A percentile compares a stretch with the other conserved stretches of the same genome.
Conservation (phyloP, 805 yeast genomes). For the Pichia heedii region DNA sequence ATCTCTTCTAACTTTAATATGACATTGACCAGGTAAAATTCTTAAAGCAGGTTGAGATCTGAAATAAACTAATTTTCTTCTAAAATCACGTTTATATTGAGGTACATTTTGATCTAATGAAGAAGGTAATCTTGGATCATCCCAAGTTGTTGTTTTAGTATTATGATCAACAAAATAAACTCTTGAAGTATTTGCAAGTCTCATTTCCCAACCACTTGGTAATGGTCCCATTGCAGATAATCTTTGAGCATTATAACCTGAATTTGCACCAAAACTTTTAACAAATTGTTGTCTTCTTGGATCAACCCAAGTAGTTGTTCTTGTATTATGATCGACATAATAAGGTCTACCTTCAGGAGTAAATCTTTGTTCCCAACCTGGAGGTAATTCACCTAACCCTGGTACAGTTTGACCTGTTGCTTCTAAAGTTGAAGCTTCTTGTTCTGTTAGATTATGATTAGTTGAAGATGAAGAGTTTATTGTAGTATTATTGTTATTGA, state of each 20-base stretch:
- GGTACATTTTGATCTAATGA: constrained; percentile 97
- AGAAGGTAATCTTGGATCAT: constrained; percentile 97
- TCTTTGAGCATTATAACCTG: constrained; percentile 96
- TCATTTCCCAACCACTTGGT: constrained; percentile 99
- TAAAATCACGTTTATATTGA: constrained; percentile 96
- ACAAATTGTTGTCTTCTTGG: constrained; percentile 98
- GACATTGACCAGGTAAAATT: constrained; percentile 97
- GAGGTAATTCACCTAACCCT: constrained; percentile 93
- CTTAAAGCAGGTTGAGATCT: constrained; percentile 97
- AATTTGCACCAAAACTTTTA: constrained; percentile 83
- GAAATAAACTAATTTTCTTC: constrained; percentile 95
- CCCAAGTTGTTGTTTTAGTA: constrained; percentile 99
- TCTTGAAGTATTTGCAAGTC: constrained; percentile 96
- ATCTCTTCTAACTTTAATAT: constrained; percentile 93
- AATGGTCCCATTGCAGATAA: constrained; percentile 95
- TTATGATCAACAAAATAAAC: constrained; percentile 98
- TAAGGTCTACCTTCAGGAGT: constrained; percentile 98
- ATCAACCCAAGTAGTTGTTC: constrained; percentile 99
- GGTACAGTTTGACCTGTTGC: constrained; percentile 86
- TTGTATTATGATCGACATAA: constrained; percentile 97
- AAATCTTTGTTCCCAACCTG: constrained; percentile 98
- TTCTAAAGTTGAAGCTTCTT: constrained; percentile 40
- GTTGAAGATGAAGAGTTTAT: constrained; percentile 34
- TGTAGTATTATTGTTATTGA: constrained; percentile 31
- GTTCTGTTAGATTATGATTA: constrained; percentile 15